Evolutionary conservation across 179 eudicot genomes (phyloP), one percentile per base, ranked within the genome.

Genomic region (Spinacia oleracea): DNA sequence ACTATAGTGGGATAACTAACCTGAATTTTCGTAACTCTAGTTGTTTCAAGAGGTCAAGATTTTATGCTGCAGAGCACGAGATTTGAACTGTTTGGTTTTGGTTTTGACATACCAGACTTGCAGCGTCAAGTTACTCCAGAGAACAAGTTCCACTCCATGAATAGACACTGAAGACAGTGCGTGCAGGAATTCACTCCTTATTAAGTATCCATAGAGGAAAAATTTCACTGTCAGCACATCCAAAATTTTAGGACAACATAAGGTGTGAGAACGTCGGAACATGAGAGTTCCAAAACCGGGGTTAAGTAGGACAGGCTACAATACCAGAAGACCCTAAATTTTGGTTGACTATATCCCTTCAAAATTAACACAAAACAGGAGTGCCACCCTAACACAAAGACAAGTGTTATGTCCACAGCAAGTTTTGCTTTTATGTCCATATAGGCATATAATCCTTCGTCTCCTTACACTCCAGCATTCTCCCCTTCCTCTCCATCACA

Each of bases 291-390:
- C 58, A 76, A 72, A 62, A 63, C 21, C 31, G 42, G 71, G 65
- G 46, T 50, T 11, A 51, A 34, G 70, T 68, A 56, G 31, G 70
- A 55, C n/a, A 64, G 70, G n/a, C 81, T 31, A 62, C 70, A 50
- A 42, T 50, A 58, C 38, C 32, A 81, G 53, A 66, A 60, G 76
- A 56, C 48, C 75, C 45, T 55, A 72, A 48, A 15, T 9, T 29
- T 31, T 65, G 62, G 14, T 14, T 45, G 40, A 76, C 59, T 31
- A 76, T 31, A n/a, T 48, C 23, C 60, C 46, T 46, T 66, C 43
- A 75, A n/a, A 35, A 23, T 27, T 21, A 35, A 16, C 16, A 31
- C 38, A 75, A 27, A 60, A 59, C 40, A 25, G 58, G 38, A 18
- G 35, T 12, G n/a, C 63, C 63, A 76, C 32, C 21, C 46, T n/a